phyloP scores from a whole-genome alignment of 2,329 filamentous ascomycete species.

The Cladosporium phlei region DNA sequence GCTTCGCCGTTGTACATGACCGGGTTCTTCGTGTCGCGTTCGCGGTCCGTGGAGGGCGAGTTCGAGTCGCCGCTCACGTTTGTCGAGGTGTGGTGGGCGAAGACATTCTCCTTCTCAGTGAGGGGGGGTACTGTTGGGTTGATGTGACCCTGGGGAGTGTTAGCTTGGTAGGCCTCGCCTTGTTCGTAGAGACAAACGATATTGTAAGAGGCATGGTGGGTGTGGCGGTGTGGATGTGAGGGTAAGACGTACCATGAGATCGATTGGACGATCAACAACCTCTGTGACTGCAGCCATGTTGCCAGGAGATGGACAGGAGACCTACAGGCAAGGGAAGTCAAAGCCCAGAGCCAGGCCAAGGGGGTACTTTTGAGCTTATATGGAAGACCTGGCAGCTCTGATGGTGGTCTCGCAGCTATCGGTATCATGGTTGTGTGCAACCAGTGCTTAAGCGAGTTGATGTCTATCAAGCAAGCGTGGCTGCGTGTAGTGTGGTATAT shows the following conservation, averaged over 20 bases:
- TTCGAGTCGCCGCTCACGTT: not conserved
- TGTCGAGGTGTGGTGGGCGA: constrained; percentile 15
- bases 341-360: no score
- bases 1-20: constrained; percentile 25
- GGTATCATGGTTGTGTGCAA: no score
- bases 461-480: not conserved
- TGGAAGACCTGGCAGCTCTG: no score
- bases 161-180: not conserved
- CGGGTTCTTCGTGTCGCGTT: constrained; percentile 23
- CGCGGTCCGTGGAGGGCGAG: constrained; percentile 17
- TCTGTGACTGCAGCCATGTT: constrained; percentile 29
- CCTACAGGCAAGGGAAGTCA: not conserved
- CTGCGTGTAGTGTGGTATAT: not conserved
- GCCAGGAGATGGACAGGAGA: not conserved
- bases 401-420: no score
- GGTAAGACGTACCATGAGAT: constrained; percentile 26
- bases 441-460: constrained; percentile 1
- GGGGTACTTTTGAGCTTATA: no score
- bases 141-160: constrained; percentile 22
- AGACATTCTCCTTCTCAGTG: constrained; percentile 35
- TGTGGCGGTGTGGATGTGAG: no score
- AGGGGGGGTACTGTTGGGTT: constrained; percentile 31
- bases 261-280: constrained; percentile 30
- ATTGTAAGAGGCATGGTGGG: no score
- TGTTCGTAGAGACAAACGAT: not conserved